Base-by-base conservation (phyloP, 2,329 filamentous ascomycete species). In the Phyllosticta ampelicida region DNA sequence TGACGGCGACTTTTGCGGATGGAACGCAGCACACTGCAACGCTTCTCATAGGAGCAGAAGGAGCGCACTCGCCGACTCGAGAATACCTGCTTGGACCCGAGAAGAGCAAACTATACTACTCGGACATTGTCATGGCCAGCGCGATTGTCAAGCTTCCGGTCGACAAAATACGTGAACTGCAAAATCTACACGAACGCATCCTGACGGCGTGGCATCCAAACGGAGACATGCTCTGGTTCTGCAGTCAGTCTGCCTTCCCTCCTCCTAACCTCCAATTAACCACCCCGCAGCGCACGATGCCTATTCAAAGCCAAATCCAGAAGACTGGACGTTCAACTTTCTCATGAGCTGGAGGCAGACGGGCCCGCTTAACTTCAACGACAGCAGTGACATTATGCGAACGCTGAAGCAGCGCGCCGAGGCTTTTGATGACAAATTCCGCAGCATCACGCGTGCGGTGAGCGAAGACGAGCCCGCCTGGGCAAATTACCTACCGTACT, bases 121-220 rank as follows among this genome's bases (percentile, higher is more conserved):
- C 80, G 6, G 74, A 75, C 2, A 73, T 76, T 55, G 73, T 69
- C 2, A 74, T 76, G 9, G 77, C 75, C 0, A 77, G 78, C 58
- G 68, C 77, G 13, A 74, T 76, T 54, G 66, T 70, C 5, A 71
- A 63, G 51, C 78, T 73, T 61, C 68, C 72, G 23, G 65, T 64
- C 3, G 73, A 77, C 21, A 72, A 74, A 62, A 77, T 76, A 2
- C 67, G 73, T 3, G 74, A 68, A 55, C 65, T 80, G 29, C 71
- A 75, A 3, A 67, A 63, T 6, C 74, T 74, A 56, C 75, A 79
- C 57, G 75, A 76, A 1, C 66, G 80, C 13, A 74, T 74, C 60
- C 69, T 75, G 19, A 70, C 69, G 1, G 66, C 70, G 3, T 68
- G 74, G 6, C 75, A 79, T 61, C 78, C 77, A 5, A 67, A 68